A percentile compares a stretch with the other conserved stretches of the same genome.
phyloP scores from a whole-genome alignment of 2,329 filamentous ascomycete species.

The Penicillium thymicola region DNA sequence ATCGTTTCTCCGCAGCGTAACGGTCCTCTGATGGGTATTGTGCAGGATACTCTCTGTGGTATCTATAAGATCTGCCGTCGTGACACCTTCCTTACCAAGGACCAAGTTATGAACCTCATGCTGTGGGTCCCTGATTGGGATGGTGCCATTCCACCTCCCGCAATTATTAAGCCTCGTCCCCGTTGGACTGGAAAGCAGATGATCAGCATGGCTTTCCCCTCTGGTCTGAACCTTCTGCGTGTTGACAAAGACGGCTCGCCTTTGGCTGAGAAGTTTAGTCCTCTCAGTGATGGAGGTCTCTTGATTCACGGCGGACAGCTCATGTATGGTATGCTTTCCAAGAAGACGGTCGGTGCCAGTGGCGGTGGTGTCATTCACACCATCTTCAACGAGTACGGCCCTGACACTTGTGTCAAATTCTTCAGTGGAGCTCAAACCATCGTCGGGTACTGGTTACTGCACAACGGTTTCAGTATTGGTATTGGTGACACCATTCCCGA shows the following conservation, averaged over 20 bases:
- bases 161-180: constrained; percentile 88
- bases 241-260: constrained; percentile 59
- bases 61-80: constrained; percentile 94
- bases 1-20: constrained; percentile 98
- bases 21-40: constrained; percentile 97
- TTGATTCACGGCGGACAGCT: constrained; percentile 84
- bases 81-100: constrained; percentile 85
- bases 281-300: constrained; percentile 71
- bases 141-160: constrained; percentile 84
- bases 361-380: constrained; percentile 91
- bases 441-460: constrained; percentile 94
- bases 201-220: constrained; percentile 85
- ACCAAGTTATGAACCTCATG: constrained; percentile 93
- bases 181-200: constrained; percentile 99
- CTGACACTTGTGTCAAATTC: constrained; percentile 83
- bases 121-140: constrained; percentile 98
- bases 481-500: constrained; percentile 98
- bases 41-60: constrained; percentile 94
- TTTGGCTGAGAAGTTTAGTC: constrained; percentile 53
- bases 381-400: constrained; percentile 91
- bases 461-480: constrained; percentile 95
- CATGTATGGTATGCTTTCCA: constrained; percentile 84
- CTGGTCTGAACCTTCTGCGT: constrained; percentile 74
- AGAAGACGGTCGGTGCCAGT: constrained; percentile 90
- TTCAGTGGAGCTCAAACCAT: constrained; percentile 94